A percentile compares a stretch with the other conserved stretches of the same genome.
Conservation (phyloP, 2,329 filamentous ascomycete species). For the Alternaria angustiovoidea region DNA sequence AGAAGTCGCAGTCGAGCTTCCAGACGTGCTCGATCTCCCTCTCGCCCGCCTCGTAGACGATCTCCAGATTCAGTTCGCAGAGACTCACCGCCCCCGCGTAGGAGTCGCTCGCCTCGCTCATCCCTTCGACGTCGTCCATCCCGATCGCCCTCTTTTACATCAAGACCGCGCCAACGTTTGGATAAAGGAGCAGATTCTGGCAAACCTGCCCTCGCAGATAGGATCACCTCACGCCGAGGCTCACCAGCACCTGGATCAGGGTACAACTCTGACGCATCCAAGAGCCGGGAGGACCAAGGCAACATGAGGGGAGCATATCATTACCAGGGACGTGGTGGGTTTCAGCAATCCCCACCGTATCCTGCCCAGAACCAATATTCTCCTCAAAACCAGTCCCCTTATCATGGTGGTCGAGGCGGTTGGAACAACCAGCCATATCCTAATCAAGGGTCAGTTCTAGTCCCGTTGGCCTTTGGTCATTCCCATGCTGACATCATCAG, state of each 20-base stretch:
- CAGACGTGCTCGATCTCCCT: slow-evolving; percentile 43
- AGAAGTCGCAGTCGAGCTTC: slow-evolving; percentile 39
- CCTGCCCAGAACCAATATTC: slow-evolving; percentile 66
- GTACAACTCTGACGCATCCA: slow-evolving; percentile 43
- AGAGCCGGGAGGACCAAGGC: slow-evolving; percentile 33
- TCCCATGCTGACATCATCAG: slow-evolving; percentile 43
- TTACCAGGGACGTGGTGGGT: slow-evolving; percentile 52
- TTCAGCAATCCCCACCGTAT: slow-evolving; percentile 67
- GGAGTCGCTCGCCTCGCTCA: slow-evolving; percentile 36
- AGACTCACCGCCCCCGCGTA: slow-evolving; percentile 34
- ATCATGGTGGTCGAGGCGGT: slow-evolving; percentile 62
- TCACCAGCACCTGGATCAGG: slow-evolving; percentile 41
- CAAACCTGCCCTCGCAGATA: slow-evolving; percentile 23
- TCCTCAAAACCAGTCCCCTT: slow-evolving; percentile 69
- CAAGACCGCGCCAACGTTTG: slow-evolving; percentile 22
- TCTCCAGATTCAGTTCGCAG: slow-evolving; percentile 38
- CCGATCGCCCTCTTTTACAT: slow-evolving; percentile 35
- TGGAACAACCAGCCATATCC: slow-evolving; percentile 59
- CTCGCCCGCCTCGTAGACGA: slow-evolving; percentile 43
- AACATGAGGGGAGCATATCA: slow-evolving; percentile 50
- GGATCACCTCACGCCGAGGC: slow-evolving; percentile 30
- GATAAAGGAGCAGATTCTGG: slow-evolving; percentile 28
- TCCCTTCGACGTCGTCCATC: slow-evolving; percentile 38
- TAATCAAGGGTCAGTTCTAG: slow-evolving; percentile 59
- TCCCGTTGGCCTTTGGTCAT: not conserved